Conservation (phyloP, 805 yeast species). For the Millerozyma acaciae region DNA sequence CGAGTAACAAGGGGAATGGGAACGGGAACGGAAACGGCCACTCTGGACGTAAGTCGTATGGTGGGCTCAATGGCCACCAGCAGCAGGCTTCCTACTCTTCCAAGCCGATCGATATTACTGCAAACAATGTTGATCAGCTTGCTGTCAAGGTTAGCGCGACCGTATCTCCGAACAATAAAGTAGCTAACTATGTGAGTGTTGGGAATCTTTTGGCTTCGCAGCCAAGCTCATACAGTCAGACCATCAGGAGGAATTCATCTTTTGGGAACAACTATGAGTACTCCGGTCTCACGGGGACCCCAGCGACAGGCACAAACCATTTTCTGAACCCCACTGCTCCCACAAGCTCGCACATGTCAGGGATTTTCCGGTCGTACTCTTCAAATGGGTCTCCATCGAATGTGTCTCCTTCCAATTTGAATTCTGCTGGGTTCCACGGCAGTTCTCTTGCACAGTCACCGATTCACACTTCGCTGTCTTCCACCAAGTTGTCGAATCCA, state of each 20-base stretch:
- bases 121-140: constrained; percentile 3
- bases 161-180: constrained; percentile 6
- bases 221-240: constrained; percentile 3
- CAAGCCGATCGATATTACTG: constrained; percentile 14
- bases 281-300: constrained; percentile 1
- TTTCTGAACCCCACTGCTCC: neutral
- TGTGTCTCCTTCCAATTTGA: constrained; percentile 5
- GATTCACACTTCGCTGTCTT: constrained; percentile 4
- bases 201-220: constrained; percentile 5
- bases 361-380: constrained; percentile 10
- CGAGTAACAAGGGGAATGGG: too few species aligned
- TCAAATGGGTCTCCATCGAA: constrained; percentile 11
- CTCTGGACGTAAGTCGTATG: constrained; percentile 1
- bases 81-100: constrained; percentile 5
- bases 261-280: neutral
- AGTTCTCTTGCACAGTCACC: constrained; percentile 9
- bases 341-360: neutral
- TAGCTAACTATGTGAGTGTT: constrained; percentile 10
- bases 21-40: constrained; percentile 4
- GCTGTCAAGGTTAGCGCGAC: constrained; percentile 1
- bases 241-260: neutral
- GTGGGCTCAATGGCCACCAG: constrained; percentile 1
- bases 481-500: constrained; percentile 3
- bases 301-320: neutral
- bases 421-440: constrained; percentile 3